These are phyloP conservation scores for Pythium catenulatum DNA, from an alignment of 352 stramenopile species.

Conservation along the genomic window DNA sequence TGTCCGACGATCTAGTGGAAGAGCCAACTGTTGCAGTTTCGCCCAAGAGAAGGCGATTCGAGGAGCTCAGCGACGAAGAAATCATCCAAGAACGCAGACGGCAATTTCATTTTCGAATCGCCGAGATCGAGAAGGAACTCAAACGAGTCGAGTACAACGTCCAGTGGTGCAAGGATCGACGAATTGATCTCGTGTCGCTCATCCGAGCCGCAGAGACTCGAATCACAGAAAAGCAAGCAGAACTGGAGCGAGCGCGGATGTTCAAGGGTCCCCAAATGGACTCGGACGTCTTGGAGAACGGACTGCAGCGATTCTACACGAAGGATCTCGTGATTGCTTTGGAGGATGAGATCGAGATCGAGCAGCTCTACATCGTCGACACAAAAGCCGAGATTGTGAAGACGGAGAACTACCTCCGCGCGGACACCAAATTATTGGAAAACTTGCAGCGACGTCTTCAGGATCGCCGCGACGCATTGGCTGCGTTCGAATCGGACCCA, in stretches of 20 bases:
- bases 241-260: slow-evolving; percentile 82
- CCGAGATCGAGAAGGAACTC: slow-evolving; percentile 73
- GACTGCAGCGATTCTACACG: slow-evolving; percentile 86
- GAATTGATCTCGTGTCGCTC: slow-evolving; percentile 81
- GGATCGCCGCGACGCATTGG: slow-evolving; percentile 69
- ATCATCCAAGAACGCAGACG: slow-evolving; percentile 74
- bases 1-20: slow-evolving; percentile 23
- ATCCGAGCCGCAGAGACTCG: slow-evolving; percentile 82
- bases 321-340: slow-evolving; percentile 84
- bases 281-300: slow-evolving; percentile 85
- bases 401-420: slow-evolving; percentile 84
- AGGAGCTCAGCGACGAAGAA: slow-evolving; percentile 75
- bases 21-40: too few relatives aligned
- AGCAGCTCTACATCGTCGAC: slow-evolving; percentile 91
- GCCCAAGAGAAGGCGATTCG: slow-evolving; percentile 66
- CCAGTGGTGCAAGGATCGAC: slow-evolving; percentile 84
- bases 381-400: slow-evolving; percentile 84
- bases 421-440: slow-evolving; percentile 70
- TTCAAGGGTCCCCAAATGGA: slow-evolving; percentile 88
- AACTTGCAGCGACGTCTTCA: slow-evolving; percentile 65
- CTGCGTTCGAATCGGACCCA: slow-evolving; percentile 72
- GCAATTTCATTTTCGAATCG: slow-evolving; percentile 88
- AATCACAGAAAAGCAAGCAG: slow-evolving; percentile 89
- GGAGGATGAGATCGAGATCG: slow-evolving; percentile 91
- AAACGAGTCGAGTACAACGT: slow-evolving; percentile 87